A percentile compares a stretch with the other conserved stretches of the same genome.
Conservation (phyloP, 2,329 filamentous ascomycete species). For the Cladophialophora yegresii region DNA sequence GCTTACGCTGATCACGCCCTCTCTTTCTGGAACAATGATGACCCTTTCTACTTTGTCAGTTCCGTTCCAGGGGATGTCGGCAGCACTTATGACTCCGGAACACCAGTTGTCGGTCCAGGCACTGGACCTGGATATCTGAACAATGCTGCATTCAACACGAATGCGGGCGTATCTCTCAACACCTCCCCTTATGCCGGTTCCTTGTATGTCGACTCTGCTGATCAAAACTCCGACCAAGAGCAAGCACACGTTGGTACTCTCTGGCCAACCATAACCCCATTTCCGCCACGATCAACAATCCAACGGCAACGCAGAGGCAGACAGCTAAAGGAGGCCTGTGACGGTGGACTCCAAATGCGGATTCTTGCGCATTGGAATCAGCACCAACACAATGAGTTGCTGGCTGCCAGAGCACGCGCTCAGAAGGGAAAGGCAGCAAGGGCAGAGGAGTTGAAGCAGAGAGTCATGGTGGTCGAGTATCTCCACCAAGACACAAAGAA, state of each 20-base stretch:
- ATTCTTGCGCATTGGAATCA: background rate
- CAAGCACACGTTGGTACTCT: background rate
- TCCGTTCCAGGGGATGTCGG: background rate
- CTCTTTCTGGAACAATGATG: background rate
- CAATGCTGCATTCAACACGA: background rate
- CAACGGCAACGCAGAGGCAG: background rate
- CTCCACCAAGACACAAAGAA: background rate
- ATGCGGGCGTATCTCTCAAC: background rate
- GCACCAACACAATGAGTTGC: background rate
- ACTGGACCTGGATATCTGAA: background rate
- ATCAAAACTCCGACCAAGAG: background rate
- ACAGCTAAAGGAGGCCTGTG: background rate
- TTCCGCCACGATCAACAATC: background rate
- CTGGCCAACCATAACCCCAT: background rate
- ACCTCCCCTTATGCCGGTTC: background rate
- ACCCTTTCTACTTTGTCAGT: background rate
- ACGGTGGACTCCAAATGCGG: background rate
- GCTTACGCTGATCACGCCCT: background rate
- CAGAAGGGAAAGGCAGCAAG: background rate
- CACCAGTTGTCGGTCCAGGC: background rate
- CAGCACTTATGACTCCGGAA: background rate
- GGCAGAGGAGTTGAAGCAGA: background rate
- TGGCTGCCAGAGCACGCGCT: background rate
- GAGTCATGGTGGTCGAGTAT: background rate
- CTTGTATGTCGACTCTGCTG: background rate